Base-by-base conservation (phyloP, 225 moss, liverwort and hornwort species). In the Asterella californica region DNA sequence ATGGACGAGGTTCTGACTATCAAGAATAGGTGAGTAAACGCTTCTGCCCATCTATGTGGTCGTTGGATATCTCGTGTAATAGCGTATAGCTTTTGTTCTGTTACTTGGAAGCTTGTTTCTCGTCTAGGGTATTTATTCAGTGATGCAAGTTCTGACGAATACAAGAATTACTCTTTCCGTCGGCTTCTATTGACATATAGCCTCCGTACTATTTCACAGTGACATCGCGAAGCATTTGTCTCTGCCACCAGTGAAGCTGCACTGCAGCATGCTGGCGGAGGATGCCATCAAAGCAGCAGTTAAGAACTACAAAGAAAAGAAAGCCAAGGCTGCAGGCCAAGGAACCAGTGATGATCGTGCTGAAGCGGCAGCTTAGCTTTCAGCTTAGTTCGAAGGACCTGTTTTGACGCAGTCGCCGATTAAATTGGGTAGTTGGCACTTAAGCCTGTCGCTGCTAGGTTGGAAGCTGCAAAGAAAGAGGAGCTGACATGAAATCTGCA, bases 261-360 rank as follows among this genome's bases (percentile, higher is more conserved):
- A 93, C 80, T 96, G 92, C 85, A 96, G 95, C 84, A 96, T 96
- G 95, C 83, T 95, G 86, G 95, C 93, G 25, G 93, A 96, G 83
- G 95, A 93, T 70, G 92, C 95, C 67, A 93, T 96, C 36, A 93
- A 96, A 86, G 95, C 91, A 59, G 93, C 91, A 72, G 88, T 93
- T 55, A 90, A 85, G 77, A 91, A 93, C 82, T 96, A 93, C 70
- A 89, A 90, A 83, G 81, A 88, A 47, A 93, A 96, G 89, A 92
- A 84, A 79, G 72, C 83, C 10, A 90, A 90, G 62, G 75, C 76
- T 19, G 74, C 70, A 53, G 76, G 71, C 49, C 48, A 49, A 30
- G 36, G 76, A 21, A 68, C 82, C n/a, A 50, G 42, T 17, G 84
- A 87, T n/a, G 78, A 78, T 9, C 80, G 78, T 48, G 69, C 70